Conservation (phyloP, 2,329 filamentous ascomycete species). For the Diaporthe destruens region DNA sequence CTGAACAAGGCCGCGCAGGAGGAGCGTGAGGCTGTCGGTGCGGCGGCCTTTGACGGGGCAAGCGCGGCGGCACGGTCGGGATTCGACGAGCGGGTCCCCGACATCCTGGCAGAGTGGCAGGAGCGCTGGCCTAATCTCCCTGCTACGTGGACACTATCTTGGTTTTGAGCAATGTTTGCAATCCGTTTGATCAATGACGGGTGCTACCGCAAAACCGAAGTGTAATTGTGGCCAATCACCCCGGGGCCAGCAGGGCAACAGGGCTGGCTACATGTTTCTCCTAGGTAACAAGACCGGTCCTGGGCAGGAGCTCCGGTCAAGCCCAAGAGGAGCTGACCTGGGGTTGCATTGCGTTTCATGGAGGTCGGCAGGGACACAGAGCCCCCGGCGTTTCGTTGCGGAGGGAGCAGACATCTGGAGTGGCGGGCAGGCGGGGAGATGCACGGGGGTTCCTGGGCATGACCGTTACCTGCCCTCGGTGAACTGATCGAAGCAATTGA, state of each 20-base stretch:
- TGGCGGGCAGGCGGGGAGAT: background rate
- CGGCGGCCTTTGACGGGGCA: conserved; percentile 77
- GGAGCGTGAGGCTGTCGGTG: conserved; percentile 77
- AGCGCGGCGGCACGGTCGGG: conserved; percentile 75
- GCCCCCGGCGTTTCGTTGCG: background rate
- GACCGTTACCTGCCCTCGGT: conserved; percentile 8
- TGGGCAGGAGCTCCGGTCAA: conserved; percentile 27
- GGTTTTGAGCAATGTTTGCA: conserved; percentile 72
- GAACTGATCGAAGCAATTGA: conserved; percentile 21
- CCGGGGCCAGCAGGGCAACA: background rate
- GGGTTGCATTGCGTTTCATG: conserved; percentile 25
- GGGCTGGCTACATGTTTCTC: conserved; percentile 18
- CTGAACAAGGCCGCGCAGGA: conserved; percentile 84
- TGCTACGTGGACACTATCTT: conserved; percentile 93
- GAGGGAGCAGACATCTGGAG: too few species aligned
- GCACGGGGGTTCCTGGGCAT: background rate
- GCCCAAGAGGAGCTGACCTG: background rate
- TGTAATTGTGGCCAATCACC: background rate
- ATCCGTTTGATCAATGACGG: conserved; percentile 34
- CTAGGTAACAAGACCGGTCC: background rate
- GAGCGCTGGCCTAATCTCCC: conserved; percentile 93
- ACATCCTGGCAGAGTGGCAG: conserved; percentile 93
- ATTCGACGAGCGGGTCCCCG: conserved; percentile 94
- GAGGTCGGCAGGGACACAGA: background rate
- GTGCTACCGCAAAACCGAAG: conserved; percentile 11